Conservation (phyloP, 1,284 basidiomycete species). For the Tetrapyrgos nigripes region DNA sequence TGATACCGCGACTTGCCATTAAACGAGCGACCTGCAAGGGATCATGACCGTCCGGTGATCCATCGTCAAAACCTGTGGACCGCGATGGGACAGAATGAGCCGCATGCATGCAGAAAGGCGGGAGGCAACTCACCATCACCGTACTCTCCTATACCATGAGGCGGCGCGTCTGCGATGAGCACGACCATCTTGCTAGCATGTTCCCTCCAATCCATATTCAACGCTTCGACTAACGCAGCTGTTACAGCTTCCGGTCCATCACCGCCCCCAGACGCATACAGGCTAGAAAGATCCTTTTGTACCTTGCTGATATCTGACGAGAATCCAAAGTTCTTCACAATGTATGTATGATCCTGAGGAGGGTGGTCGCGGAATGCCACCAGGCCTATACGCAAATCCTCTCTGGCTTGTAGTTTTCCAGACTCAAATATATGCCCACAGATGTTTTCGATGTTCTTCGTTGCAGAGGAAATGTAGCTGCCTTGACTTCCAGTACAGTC, state of each 20-base stretch:
- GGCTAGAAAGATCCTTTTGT: conserved; percentile 81
- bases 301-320: conserved; percentile 90
- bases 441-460: conserved; percentile 97
- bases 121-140: conserved; percentile 76
- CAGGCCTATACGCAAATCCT: conserved; percentile 91
- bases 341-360: conserved; percentile 93
- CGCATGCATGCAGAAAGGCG: conserved; percentile 15
- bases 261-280: conserved; percentile 95
- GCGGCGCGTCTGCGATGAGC: conserved; percentile 96
- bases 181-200: conserved; percentile 95
- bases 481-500: conserved; percentile 92
- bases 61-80: conserved; percentile 85
- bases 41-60: conserved; percentile 93
- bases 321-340: conserved; percentile 95
- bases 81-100: conserved; percentile 7
- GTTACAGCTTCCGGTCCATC: conserved; percentile 99
- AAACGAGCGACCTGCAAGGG: conserved; percentile 86
- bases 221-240: conserved; percentile 86
- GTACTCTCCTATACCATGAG: conserved; percentile 93
- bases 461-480: conserved; percentile 88
- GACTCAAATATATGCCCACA: conserved; percentile 96
- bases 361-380: conserved; percentile 95
- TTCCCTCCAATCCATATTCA: conserved; percentile 91
- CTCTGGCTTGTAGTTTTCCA: conserved; percentile 84
- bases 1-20: conserved; percentile 93